Base-by-base conservation (phyloP, 2,329 filamentous ascomycete species). In the Sodiomyces alkalinus region DNA sequence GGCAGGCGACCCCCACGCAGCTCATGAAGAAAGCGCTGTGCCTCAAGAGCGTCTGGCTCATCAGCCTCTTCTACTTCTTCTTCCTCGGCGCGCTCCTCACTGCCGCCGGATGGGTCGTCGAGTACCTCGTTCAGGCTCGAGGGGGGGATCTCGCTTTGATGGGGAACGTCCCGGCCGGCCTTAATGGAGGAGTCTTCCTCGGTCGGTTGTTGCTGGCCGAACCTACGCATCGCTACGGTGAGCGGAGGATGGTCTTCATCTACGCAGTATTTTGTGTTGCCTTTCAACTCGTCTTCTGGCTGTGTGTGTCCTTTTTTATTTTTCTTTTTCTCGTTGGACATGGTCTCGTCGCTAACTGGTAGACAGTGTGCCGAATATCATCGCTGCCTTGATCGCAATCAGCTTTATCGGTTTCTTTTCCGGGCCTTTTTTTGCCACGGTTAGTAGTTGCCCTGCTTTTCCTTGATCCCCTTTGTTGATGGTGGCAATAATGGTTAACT, bases 1-100 rank as follows among this genome's bases (percentile, higher is more conserved):
- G 15, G 6, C 11, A n/a, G 27, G 47, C 46, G 24, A 44, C 40
- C 12, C 62, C 62, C 0, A 40, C 53, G 5, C 35, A 37, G 0
- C 49, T 67, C 25, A 57, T 71, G 27, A 56, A 55, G 19, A 46
- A 48, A 6, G 55, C 64, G 0, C 34, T 71, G 0, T 48, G 41
- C 10, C 55, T 46, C 2, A 60, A 51, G 11, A 55, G 54, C 4
- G 49, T 77, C 4, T 76, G 70, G 65, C 43, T 72, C 0, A 41
- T 77, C 3, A 69, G 68, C 27, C 30, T 72, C 2, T 76, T 73
- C 44, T 77, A 68, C 49, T 76, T 76, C 48, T 74, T 75, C 43
- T 65, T 67, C 28, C 51, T 77, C 0, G 72, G 73, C 0, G 62
- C 59, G 0, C 44, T 42, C 2, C 58, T 72, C 3, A 76, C 71